Percentiles rank a stretch among this genome's conserved stretches.
phyloP scores from a whole-genome alignment of 495 filamentous ascomycete genomes.

The Tuber brumale region DNA sequence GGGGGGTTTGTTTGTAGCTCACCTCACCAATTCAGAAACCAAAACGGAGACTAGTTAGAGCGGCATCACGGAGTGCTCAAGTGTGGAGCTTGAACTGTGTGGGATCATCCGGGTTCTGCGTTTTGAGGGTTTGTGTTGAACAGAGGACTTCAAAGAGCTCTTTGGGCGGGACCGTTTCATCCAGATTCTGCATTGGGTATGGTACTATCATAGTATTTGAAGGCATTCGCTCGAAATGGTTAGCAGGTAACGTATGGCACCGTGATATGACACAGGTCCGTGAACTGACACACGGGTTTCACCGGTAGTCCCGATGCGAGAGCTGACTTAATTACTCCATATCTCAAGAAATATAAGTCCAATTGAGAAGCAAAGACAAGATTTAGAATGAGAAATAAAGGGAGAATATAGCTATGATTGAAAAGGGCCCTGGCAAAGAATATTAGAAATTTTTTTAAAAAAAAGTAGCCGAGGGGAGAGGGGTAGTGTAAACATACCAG shows the following conservation, averaged over 20 bases:
- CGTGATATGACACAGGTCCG: conserved; percentile 4
- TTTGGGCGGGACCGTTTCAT: neutral
- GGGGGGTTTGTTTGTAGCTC: neutral
- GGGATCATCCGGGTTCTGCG: neutral
- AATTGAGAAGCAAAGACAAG: neutral
- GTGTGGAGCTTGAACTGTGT: neutral
- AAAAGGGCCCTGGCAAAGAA: neutral
- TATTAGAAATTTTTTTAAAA: neutral
- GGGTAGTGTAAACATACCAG: neutral
- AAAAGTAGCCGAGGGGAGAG: neutral
- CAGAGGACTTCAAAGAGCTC: neutral
- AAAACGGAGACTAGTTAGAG: neutral
- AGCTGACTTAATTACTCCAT: neutral
- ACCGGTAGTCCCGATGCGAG: neutral
- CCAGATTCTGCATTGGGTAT: neutral
- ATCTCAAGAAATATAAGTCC: neutral
- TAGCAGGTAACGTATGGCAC: conserved; percentile 7
- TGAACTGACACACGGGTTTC: conserved; percentile 6
- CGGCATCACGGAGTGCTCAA: neutral
- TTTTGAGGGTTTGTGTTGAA: neutral
- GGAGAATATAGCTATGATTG: neutral
- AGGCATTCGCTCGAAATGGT: conserved; percentile 2
- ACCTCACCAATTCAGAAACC: neutral
- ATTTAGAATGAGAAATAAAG: neutral
- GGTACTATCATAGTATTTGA: too few relatives aligned